Conservation (phyloP, 164 flowering plant genomes). For the Pachysandra terminalis region DNA sequence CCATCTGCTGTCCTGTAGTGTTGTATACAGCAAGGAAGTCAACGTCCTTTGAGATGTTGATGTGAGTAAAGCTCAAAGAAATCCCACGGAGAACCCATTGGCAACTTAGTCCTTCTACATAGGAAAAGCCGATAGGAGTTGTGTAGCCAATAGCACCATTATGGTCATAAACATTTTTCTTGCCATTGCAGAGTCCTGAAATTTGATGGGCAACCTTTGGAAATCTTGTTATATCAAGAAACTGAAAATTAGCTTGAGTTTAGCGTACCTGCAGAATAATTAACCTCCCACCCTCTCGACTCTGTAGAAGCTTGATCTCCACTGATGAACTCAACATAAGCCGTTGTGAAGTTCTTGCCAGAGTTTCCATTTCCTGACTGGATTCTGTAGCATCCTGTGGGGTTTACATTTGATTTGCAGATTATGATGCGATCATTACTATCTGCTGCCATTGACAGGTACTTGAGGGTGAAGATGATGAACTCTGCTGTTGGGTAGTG, state of each 20-base stretch:
- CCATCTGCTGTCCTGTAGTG: not conserved
- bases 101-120: conserved; percentile 12
- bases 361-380: not conserved
- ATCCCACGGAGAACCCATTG: conserved; percentile 19
- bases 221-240: not conserved
- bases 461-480: conserved; percentile 13
- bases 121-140: conserved; percentile 9
- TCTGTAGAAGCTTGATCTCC: not conserved
- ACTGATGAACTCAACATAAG: conserved; percentile 10
- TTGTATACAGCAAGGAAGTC: conserved; percentile 14
- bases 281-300: conserved; percentile 18
- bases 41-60: conserved; percentile 18
- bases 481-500: conserved; percentile 17
- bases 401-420: conserved; percentile 3
- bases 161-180: conserved; percentile 9
- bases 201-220: not conserved
- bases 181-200: conserved; percentile 20
- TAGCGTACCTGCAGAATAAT: conserved; percentile 15
- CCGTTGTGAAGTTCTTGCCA: not conserved
- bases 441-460: conserved; percentile 3
- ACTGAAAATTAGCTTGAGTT: not conserved
- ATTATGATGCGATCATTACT: conserved; percentile 3
- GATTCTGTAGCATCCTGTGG: not conserved
- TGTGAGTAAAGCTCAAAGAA: conserved; percentile 10
- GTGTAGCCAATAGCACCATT: conserved; percentile 7